Percentiles rank a stretch among this genome's conserved stretches.
Conservation (phyloP, 176 grass and related monocot species). For the Puccinellia tenuiflora region DNA sequence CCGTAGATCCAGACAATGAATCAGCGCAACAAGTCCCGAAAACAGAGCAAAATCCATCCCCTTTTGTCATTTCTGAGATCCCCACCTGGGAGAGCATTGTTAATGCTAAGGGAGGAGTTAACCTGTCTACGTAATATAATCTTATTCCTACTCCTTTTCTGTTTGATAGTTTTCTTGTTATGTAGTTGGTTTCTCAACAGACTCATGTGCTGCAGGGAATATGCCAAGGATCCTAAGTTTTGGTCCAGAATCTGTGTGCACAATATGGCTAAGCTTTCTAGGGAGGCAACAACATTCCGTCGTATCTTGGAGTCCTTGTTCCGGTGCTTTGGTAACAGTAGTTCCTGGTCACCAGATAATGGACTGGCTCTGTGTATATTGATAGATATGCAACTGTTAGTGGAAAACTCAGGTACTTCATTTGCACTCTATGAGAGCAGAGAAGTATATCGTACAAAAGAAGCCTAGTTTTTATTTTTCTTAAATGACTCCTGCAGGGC, state of each 20-base stretch:
- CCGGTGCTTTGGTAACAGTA: constrained; percentile 73
- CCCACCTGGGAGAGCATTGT: constrained; percentile 79
- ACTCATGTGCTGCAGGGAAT: constrained; percentile 62
- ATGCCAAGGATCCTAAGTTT: constrained; percentile 68
- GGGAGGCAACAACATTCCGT: constrained; percentile 85
- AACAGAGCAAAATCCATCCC: constrained; percentile 47
- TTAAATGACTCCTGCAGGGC: constrained; percentile 52
- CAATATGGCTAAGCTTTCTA: constrained; percentile 91
- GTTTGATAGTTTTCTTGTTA: constrained; percentile 24
- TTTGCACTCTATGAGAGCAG: constrained; percentile 14
- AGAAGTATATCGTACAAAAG: background rate
- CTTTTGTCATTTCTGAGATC: constrained; percentile 42
- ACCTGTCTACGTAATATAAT: constrained; percentile 62
- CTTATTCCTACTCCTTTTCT: background rate
- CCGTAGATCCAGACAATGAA: constrained; percentile 30
- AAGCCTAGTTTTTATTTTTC: constrained; percentile 24
- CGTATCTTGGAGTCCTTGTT: constrained; percentile 92
- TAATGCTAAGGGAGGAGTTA: constrained; percentile 60
- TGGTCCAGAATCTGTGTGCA: constrained; percentile 94
- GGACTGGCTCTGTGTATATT: constrained; percentile 69
- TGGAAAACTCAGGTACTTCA: constrained; percentile 75
- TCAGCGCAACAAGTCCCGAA: constrained; percentile 56
- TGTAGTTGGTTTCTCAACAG: constrained; percentile 15
- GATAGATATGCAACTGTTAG: constrained; percentile 84
- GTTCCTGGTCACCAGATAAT: constrained; percentile 73